Base-by-base conservation (phyloP, 371 early-diverging fungal genomes). In the Thermomucor indicae-seudaticae region DNA sequence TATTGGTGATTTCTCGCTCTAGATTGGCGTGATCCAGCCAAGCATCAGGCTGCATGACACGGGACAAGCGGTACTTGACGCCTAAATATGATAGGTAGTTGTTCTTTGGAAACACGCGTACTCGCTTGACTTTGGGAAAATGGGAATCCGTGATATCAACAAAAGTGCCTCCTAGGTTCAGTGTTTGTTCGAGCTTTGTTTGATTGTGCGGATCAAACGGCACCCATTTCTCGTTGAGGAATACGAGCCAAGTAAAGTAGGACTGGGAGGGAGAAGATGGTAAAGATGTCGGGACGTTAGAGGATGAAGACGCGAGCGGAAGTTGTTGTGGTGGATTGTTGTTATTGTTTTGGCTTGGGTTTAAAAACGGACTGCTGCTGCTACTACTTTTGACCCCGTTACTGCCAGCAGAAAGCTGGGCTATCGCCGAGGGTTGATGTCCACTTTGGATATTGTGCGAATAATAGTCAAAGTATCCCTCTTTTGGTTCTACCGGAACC, bases 21-120 rank as follows among this genome's bases (percentile, higher is more conserved):
- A 38, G 38, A 2, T 17, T 39, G 35, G 25, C 45, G 55, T 62
- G 59, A 43, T 62, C 63, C 25, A 61, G 49, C 58, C 61, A 65
- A 43, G 61, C 66, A 53, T 62, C 64, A 3, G 64, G 61, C 51
- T 70, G 70, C 58, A 70, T 56, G 30, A 66, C 53, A n/a, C 64
- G 49, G 37, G 65, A 65, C 17, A 69, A 45, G 19, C 65, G 49
- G 32, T 69, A 65, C 41, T 65, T 69, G 39, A 65, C 55, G n/a
- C 69, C 69, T 10, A 69, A 51, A 47, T 65, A 69, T 14, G 62
- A 62, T 16, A 69, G 51, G 39, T 69, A 62, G 38, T 59, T 62
- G 37, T 43, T 57, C 46, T 51, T 58, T 3, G 69, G 65, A 44
- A 69, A 69, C 5, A 65, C 65, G 17, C 69, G 53, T 10, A 68